Conservation (phyloP, 495 filamentous ascomycete genomes). For the Hypoxylon rickii region DNA sequence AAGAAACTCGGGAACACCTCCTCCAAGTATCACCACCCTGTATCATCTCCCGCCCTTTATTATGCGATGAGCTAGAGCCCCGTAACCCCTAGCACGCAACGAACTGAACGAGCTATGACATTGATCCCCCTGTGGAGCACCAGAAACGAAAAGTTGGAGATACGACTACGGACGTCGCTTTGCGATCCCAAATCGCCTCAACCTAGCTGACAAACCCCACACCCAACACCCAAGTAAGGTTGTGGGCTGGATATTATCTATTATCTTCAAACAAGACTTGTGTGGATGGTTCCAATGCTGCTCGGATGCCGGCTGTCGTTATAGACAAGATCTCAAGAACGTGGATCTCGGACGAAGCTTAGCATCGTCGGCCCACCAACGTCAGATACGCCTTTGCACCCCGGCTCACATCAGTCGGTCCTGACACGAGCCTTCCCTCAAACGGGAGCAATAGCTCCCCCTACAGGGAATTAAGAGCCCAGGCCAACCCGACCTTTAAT, state of each 20-base stretch:
- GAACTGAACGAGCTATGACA: slow-evolving; percentile 29
- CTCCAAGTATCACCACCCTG: slow-evolving; percentile 41
- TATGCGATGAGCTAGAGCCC: slow-evolving; percentile 41
- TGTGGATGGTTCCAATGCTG: slow-evolving; percentile 44
- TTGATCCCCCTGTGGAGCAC: slow-evolving; percentile 18
- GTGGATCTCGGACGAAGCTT: slow-evolving; percentile 48
- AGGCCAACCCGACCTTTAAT: slow-evolving; percentile 39
- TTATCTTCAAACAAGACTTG: slow-evolving; percentile 6
- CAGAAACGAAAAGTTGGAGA: slow-evolving; percentile 5
- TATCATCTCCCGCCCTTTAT: slow-evolving; percentile 50
- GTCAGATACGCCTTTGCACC: slow-evolving; percentile 42
- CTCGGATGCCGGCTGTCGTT: slow-evolving; percentile 51
- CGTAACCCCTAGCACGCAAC: slow-evolving; percentile 10
- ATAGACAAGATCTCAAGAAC: slow-evolving; percentile 54
- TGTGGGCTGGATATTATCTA: slow-evolving; percentile 7
- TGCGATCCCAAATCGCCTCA: slow-evolving; percentile 28
- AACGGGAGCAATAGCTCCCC: slow-evolving; percentile 38
- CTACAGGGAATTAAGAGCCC: slow-evolving; percentile 27
- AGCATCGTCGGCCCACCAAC: slow-evolving; percentile 44
- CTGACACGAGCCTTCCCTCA: slow-evolving; percentile 48
- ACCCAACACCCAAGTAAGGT: slow-evolving; percentile 13
- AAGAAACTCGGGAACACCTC: slow-evolving; percentile 48
- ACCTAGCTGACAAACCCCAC: background rate
- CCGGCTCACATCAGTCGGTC: slow-evolving; percentile 36
- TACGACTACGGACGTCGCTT: slow-evolving; percentile 28